These are phyloP conservation scores for Saccharomycopsis sp. DNA, from an alignment of 805 yeast genomes.

Conservation along the genomic window DNA sequence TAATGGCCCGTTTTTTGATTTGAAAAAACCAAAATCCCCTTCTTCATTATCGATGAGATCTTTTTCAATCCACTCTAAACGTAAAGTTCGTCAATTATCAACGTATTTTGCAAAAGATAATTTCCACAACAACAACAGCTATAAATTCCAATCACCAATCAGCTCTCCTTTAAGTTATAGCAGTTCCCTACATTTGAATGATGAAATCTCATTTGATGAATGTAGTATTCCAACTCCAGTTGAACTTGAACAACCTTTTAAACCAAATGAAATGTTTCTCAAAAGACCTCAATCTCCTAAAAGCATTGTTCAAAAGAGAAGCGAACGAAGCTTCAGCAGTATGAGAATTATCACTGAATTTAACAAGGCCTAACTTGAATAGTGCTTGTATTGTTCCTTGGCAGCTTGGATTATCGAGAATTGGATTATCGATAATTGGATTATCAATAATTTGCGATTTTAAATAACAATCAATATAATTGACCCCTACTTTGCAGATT, in stretches of 20 bases:
- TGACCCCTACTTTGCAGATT: too few species aligned
- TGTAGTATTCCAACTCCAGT: neutral
- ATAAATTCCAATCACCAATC: constrained; percentile 1
- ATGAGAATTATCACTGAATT: too few species aligned
- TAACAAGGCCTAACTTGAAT: neutral
- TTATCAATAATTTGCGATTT: too few species aligned
- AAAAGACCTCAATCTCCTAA: too few species aligned
- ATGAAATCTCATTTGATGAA: constrained; percentile 1
- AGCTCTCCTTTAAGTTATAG: constrained; percentile 13
- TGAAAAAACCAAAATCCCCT: neutral
- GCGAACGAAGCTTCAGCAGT: too few species aligned
- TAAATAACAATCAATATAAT: too few species aligned
- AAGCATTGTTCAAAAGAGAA: too few species aligned
- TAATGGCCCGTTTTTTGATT: neutral
- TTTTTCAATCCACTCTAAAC: constrained; percentile 7
- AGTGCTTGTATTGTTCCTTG: neutral
- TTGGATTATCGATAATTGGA: neutral
- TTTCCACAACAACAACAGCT: neutral
- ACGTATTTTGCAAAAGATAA: constrained; percentile 12
- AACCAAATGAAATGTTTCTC: too few species aligned
- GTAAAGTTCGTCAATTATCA: constrained; percentile 16
- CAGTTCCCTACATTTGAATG: constrained; percentile 10
- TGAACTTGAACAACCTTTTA: too few species aligned
- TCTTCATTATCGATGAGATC: constrained; percentile 6
- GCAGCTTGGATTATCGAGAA: neutral